Evolutionary conservation across 441 rosid species (phyloP).

Genomic region (Raphanus hybrid): DNA sequence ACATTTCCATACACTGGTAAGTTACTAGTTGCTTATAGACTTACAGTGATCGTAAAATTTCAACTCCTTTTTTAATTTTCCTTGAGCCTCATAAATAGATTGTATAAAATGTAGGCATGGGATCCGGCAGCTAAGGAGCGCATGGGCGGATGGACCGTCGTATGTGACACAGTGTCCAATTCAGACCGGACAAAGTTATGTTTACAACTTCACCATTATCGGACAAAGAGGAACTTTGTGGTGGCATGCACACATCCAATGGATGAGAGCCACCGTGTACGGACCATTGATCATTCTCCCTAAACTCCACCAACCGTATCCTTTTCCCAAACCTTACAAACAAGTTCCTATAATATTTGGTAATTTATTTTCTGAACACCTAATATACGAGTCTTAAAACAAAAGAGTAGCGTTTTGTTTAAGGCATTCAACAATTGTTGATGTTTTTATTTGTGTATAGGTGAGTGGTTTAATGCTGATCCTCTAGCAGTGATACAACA

Average conservation of each 20-base stretch:
- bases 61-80: background rate
- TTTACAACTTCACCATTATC: conserved; percentile 62
- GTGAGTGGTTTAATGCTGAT: conserved; percentile 83
- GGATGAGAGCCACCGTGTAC: conserved; percentile 71
- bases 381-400: background rate
- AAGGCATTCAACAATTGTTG: background rate
- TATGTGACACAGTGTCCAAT: conserved; percentile 79
- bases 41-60: background rate
- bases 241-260: conserved; percentile 73
- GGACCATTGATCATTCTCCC: conserved; percentile 74
- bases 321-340: conserved; percentile 67
- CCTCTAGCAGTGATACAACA: conserved; percentile 64
- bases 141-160: conserved; percentile 82
- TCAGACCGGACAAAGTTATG: conserved; percentile 59
- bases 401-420: background rate
- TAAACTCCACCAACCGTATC: conserved; percentile 51
- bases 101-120: conserved; percentile 55
- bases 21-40: background rate
- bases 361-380: conserved; percentile 23
- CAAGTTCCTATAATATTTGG: conserved; percentile 66
- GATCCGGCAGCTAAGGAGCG: conserved; percentile 56
- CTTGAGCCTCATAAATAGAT: background rate
- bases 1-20: conserved; percentile 53
- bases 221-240: conserved; percentile 81
- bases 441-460: conserved; percentile 35